Evolutionary conservation across 495 filamentous ascomycete genomes (phyloP).

Genomic region (Xylaria venustula): DNA sequence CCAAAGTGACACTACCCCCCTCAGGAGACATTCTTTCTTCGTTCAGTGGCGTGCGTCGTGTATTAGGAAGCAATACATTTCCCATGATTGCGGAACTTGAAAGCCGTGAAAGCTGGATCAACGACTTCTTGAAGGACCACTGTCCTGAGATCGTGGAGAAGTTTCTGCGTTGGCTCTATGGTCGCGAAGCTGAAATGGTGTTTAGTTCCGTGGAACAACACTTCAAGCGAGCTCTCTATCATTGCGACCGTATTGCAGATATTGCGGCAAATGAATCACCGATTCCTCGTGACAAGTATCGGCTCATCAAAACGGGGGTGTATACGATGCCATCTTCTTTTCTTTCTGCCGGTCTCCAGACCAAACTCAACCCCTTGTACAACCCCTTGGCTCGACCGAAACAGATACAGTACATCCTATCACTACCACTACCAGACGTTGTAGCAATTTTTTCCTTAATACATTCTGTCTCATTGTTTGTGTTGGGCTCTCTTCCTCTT

Average conservation of each 20-base stretch:
- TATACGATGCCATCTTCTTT: background rate
- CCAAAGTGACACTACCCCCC: slow-evolving; percentile 6
- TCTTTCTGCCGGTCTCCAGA: background rate
- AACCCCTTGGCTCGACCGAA: slow-evolving; percentile 20
- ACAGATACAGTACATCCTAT: slow-evolving; percentile 20
- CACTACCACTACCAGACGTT: slow-evolving; percentile 19
- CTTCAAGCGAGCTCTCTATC: slow-evolving; percentile 15
- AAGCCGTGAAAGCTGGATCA: slow-evolving; percentile 17
- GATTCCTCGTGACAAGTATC: background rate
- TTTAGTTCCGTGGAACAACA: slow-evolving; percentile 2
- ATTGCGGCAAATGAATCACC: slow-evolving; percentile 12
- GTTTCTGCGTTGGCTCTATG: background rate
- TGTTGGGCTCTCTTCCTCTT: background rate
- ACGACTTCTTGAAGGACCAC: slow-evolving; percentile 16
- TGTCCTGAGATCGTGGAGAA: background rate
- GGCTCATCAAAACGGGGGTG: background rate
- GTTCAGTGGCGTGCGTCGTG: slow-evolving; percentile 3
- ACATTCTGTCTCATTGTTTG: background rate
- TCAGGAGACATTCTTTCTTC: slow-evolving; percentile 24
- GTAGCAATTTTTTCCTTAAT: slow-evolving; percentile 21
- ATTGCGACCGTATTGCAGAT: slow-evolving; percentile 21
- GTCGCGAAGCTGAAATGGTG: slow-evolving; percentile 2
- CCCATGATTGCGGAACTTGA: slow-evolving; percentile 26
- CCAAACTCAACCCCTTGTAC: slow-evolving; percentile 3
- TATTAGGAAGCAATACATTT: slow-evolving; percentile 17